Base-by-base conservation (phyloP, 2,329 filamentous ascomycete species). In the Periconia digitata region DNA sequence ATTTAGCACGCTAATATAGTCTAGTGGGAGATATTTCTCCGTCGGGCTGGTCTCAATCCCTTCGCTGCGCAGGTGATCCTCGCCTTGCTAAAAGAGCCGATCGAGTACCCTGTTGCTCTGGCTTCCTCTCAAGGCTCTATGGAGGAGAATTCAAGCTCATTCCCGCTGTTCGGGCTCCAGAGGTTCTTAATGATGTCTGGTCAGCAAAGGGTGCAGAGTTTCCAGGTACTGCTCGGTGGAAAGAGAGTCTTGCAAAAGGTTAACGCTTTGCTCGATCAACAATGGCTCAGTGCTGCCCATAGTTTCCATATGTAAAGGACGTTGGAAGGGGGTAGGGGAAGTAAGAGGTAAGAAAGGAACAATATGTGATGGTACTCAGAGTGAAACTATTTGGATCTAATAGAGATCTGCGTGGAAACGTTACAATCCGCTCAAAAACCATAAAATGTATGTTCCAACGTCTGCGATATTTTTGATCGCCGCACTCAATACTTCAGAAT, bases 51-150 rank as follows among this genome's bases (percentile, higher is more conserved):
- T 0, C 67, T 90, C 63, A 91, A 92, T 66, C 79, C 82, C 0
- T 90, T 83, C 63, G 87, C 86, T 2, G 87, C 88, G 2, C 87
- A 90, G 63, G 74, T 76, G 8, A 74, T 90, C 1, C 70, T 89
- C 27, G 72, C 71, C 1, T 64, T 67, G 3, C 59, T 70, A 43
- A 67, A 64, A 36, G 36, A 55, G 6, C 55, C 60, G 1, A 38
- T 53, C 8, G 32, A 53, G 3, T 38, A 60, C 7, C 46, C 55
- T 12, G 13, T 45, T 6, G 6, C 13, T 1, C 50, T 44, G 18
- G 52, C 54, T 4, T 45, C 52, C 4, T 20, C 41, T 27, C 2
- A 36, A 0, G 24, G 21, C 17, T 39, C n/a, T n/a, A n/a, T 15
- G 2, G 21, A n/a, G 22, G 5, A 32, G 8, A 24, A 16, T 12